Evolutionary conservation across 345 rosid genomes (phyloP), one percentile per base, ranked within the genome.

Genomic region (Turritis glabra): DNA sequence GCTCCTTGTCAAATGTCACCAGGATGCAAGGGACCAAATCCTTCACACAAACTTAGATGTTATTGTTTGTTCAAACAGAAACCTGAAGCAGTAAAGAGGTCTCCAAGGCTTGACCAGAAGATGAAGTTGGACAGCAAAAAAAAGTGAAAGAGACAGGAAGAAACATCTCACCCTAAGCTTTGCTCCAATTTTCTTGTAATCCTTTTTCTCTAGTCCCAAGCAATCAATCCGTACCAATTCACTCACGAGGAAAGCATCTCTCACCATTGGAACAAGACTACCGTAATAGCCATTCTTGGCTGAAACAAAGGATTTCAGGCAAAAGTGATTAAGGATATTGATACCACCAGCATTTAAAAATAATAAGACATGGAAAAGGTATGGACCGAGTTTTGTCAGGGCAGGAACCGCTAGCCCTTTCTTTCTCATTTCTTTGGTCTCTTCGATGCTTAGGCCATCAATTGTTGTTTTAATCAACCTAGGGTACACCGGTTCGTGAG

Each of bases 251-350:
- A 95, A 92, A 27, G 99, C 99, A 64, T 95, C 99, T 82, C 96
- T 88, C 68, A 89, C 91, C 99, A 90, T 87, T 51, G 97, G 78
- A 53, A 92, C 91, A 73, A 92, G 84, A 75, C 91, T 92, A 38
- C 90, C 99, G 74, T 89, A 92, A 73, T 90, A 95, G 15, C 98
- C 96, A 73, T 92, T 95, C 85, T 89, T 90, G 21, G 93, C 96
- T 94, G 91, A 82, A 85, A 43, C 66, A 66, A 66, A 50, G 72
- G 18, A 22, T 14, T 52, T 61, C 44, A 37, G 5, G 7, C 3
- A 58, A 21, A 64, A 21, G 32, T 41, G 2, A 53, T 10, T 11
- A 35, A 54, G 1, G 5, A 30, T 43, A 22, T 21, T 27, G 51
- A 43, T 22, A 4, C 35, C 37, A 65, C 23, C 11, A 14, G 61